Conservation (phyloP, 2,329 filamentous ascomycete species). For the Fusarium sp. region DNA sequence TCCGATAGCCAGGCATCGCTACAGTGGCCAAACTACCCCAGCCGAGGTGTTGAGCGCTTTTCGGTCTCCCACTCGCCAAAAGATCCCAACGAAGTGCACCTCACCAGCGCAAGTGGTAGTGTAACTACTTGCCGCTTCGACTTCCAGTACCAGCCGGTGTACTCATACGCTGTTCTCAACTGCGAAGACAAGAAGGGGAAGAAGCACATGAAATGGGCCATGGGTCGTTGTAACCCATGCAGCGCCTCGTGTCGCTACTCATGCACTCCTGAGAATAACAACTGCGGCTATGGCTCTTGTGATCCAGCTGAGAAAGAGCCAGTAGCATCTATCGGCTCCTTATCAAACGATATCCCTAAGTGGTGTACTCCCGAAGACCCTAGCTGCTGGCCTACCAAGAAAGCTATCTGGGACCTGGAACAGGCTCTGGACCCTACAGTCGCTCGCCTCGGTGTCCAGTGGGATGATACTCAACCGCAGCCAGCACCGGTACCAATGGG, state of each 20-base stretch:
- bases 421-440: background rate
- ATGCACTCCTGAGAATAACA: background rate
- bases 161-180: background rate
- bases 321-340: background rate
- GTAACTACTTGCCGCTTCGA: background rate
- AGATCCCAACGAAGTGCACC: background rate
- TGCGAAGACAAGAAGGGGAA: background rate
- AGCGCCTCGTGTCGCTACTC: conserved; percentile 2
- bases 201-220: background rate
- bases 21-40: background rate
- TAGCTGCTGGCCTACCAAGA: conserved; percentile 3
- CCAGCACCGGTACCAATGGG: background rate
- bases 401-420: background rate
- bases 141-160: background rate
- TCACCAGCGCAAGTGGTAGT: background rate
- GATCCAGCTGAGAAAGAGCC: background rate
- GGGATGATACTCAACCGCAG: background rate
- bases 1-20: background rate
- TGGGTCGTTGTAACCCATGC: background rate
- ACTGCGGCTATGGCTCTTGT: background rate
- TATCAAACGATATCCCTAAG: background rate
- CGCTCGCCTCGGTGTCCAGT: background rate
- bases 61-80: background rate
- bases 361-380: conserved; percentile 5
- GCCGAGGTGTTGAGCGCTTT: background rate